Percentiles rank a stretch among this genome's conserved stretches.
Evolutionary conservation across 768 basidiomycete genomes (phyloP).

Genomic region (Naganishia vishniacii): DNA sequence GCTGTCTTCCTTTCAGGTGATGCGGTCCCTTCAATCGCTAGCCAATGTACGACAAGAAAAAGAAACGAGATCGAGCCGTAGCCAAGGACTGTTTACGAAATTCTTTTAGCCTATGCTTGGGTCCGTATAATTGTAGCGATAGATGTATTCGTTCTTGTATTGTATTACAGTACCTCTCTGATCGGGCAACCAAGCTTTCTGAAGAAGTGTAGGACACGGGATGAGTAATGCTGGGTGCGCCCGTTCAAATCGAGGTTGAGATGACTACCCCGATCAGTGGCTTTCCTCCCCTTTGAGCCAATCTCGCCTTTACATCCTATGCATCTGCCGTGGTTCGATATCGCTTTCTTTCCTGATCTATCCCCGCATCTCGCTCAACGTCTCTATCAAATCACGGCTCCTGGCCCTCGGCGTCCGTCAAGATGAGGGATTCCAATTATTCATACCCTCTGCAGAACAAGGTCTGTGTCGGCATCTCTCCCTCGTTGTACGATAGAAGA

Average conservation of each 20-base stretch:
- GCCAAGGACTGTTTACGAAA: conserved; percentile 45
- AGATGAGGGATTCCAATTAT: conserved; percentile 92
- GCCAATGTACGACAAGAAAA: conserved; percentile 80
- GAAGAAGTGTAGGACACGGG: too few relatives aligned
- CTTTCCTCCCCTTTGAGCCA: too few relatives aligned
- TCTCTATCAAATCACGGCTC: too few relatives aligned
- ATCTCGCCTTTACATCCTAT: too few relatives aligned
- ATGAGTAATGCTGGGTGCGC: too few relatives aligned
- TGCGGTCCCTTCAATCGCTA: conserved; percentile 88
- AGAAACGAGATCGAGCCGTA: conserved; percentile 54
- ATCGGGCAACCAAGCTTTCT: too few relatives aligned
- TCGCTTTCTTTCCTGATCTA: too few relatives aligned
- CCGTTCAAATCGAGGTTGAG: too few relatives aligned
- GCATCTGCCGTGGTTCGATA: too few relatives aligned
- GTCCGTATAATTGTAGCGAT: conserved; percentile 1
- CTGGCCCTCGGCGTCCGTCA: too few relatives aligned
- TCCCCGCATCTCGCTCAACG: too few relatives aligned
- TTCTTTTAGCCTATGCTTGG: conserved; percentile 35
- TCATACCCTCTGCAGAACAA: conserved; percentile 90
- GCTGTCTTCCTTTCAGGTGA: conserved; percentile 58
- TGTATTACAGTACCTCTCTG: background rate
- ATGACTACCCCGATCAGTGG: too few relatives aligned
- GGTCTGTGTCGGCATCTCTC: conserved; percentile 88
- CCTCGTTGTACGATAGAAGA: conserved; percentile 88
- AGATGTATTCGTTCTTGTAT: background rate